Percentiles rank a stretch among this genome's conserved stretches.
Evolutionary conservation across 495 filamentous ascomycete genomes (phyloP).

Genomic region (Aspergillus cavernicola): DNA sequence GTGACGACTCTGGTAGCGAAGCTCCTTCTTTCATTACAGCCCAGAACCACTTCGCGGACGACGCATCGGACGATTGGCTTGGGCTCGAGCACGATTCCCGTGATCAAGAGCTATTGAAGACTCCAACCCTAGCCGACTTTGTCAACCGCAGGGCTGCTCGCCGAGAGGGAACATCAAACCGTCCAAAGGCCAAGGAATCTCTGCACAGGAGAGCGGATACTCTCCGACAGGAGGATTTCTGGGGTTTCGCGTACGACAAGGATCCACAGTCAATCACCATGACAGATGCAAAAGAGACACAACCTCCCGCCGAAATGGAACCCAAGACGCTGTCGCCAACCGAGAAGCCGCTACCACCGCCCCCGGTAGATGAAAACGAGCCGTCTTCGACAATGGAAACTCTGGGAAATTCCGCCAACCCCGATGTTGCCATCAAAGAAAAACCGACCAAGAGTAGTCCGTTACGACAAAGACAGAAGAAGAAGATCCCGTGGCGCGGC

Average conservation of each 20-base stretch:
- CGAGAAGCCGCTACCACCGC: constrained; percentile 49
- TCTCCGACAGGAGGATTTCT: constrained; percentile 56
- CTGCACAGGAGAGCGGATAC: constrained; percentile 60
- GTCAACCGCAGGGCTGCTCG: constrained; percentile 25
- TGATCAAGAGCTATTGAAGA: constrained; percentile 40
- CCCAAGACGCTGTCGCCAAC: constrained; percentile 18
- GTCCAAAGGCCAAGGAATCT: constrained; percentile 42
- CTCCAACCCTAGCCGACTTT: constrained; percentile 43
- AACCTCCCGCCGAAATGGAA: constrained; percentile 21
- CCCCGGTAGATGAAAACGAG: constrained; percentile 32
- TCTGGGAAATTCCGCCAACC: constrained; percentile 1
- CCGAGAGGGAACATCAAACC: constrained; percentile 19
- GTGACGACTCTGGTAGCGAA: constrained; percentile 63
- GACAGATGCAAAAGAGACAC: constrained; percentile 31
- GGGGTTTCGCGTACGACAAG: constrained; percentile 46
- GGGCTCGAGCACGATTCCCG: constrained; percentile 40
- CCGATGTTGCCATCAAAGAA: constrained; percentile 14
- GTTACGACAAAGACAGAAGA: constrained; percentile 31
- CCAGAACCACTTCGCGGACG: constrained; percentile 42
- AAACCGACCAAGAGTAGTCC: constrained; percentile 17
- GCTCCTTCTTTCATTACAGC: constrained; percentile 45
- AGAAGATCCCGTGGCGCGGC: constrained; percentile 59
- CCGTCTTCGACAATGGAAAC: background rate
- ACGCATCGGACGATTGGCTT: constrained; percentile 42
- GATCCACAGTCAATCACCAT: constrained; percentile 33